Percentiles rank a stretch among this genome's conserved stretches.
phyloP scores from a whole-genome alignment of 73 alveolate genomes.

The Stentor roeselii region DNA sequence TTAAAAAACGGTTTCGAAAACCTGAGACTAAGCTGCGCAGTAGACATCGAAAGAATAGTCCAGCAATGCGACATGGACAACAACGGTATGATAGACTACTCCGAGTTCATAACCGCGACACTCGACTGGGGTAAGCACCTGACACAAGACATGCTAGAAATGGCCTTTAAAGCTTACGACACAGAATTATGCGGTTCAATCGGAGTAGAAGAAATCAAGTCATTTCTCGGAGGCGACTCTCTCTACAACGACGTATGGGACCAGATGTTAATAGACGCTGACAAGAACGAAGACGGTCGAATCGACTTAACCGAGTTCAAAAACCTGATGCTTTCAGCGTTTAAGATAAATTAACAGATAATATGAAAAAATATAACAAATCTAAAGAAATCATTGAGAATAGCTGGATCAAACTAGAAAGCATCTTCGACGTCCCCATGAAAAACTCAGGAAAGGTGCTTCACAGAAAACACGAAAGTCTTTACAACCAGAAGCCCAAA shows the following conservation, averaged over 20 bases:
- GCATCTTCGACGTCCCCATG: background rate
- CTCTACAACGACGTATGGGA: background rate
- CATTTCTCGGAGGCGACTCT: conserved; percentile 7
- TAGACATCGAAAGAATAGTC: background rate
- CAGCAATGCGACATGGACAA: background rate
- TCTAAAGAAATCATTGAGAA: background rate
- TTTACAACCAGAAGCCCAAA: background rate
- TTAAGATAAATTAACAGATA: background rate
- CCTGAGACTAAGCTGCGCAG: too few relatives aligned
- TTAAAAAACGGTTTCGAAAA: background rate
- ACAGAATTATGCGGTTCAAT: background rate
- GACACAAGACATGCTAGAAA: conserved; percentile 8
- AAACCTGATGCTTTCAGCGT: background rate
- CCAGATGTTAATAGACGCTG: background rate
- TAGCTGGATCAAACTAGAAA: background rate
- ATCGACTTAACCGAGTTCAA: background rate
- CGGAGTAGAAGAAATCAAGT: background rate
- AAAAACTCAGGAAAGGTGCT: background rate
- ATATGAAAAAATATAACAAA: background rate
- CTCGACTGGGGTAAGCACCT: background rate
- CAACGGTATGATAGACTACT: background rate
- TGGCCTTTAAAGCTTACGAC: conserved; percentile 7
- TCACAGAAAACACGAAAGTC: background rate
- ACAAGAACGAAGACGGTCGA: background rate
- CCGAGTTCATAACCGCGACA: conserved; percentile 1